Base-by-base conservation (phyloP, 352 stramenopile genomes). In the Phytophthora boehmeriae region DNA sequence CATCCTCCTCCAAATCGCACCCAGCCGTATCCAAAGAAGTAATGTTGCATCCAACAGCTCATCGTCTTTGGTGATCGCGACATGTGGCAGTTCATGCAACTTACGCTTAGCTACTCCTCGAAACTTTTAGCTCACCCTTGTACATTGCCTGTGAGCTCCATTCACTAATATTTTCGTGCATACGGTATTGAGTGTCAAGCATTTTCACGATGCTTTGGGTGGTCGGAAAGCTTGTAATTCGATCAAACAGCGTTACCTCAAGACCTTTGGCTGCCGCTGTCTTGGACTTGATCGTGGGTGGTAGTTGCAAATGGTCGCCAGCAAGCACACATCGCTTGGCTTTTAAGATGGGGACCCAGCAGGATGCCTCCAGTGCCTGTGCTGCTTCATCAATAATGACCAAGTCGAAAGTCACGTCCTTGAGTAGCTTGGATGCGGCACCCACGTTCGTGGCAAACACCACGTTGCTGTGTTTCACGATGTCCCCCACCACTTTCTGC, bases 91-190 rank as follows among this genome's bases (percentile, higher is more conserved):
- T 42, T 97, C 73, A 39, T 78, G 64, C n/a, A 98, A 59, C 32
- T 87, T 94, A 2, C 88, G 78, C 46, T 72, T 65, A 32, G 77
- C 88, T 5, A 98, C 94, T 76, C 83, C 43, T 95, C 82, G 46
- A 82, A 80, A 53, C 74, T 86, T 27, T 76, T 62, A 98, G 66
- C 20, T 80, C 71, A 10, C 89, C 88, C 45, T 93, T 65, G 73
- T 99, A 99, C 94, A 99, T 98, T 5, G 90, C 90, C 20, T 78
- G 64, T 19, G 92, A 98, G 36, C 96, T 93, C 97, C 97, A 99
- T 51, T 96, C 73, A 50, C 91, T 94, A 53, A 99, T 99, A 25
- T 90, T 63, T 36, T 88, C 63, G 65, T 99, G 90, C 97, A 99
- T 99, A 42, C 97, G 92, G 62, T 99, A 99, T 81, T 99, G 97